phyloP scores from a whole-genome alignment of 2,329 filamentous ascomycete species.

The Cercospora beticola region DNA sequence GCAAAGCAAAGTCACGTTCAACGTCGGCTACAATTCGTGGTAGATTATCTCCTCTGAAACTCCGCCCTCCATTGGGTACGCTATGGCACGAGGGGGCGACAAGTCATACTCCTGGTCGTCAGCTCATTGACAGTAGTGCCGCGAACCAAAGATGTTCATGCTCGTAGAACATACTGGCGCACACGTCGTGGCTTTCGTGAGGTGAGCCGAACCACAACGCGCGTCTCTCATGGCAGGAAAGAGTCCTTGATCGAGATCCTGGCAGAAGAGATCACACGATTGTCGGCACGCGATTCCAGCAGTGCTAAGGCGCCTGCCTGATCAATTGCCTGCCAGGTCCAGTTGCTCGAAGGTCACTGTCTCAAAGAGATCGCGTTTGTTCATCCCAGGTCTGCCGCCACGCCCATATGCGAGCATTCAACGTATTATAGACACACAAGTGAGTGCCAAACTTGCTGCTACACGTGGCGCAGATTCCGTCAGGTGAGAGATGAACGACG shows the following conservation, averaged over 20 bases:
- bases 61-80: background rate
- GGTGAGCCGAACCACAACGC: background rate
- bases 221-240: background rate
- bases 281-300: background rate
- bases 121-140: background rate
- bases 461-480: background rate
- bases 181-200: background rate
- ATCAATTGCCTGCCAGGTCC: background rate
- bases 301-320: background rate
- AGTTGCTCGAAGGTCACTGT: background rate
- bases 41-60: background rate
- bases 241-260: background rate
- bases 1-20: background rate
- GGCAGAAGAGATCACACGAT: background rate
- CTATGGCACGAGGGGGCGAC: background rate
- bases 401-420: background rate
- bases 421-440: background rate
- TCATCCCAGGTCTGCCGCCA: background rate
- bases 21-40: background rate
- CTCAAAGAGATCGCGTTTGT: background rate
- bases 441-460: background rate
- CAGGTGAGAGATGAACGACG: background rate
- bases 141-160: background rate
- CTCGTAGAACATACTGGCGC: background rate
- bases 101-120: background rate